Evolutionary conservation across 2,329 filamentous ascomycete genomes (phyloP).

Genomic region (Ceratocystis smalleyi): DNA sequence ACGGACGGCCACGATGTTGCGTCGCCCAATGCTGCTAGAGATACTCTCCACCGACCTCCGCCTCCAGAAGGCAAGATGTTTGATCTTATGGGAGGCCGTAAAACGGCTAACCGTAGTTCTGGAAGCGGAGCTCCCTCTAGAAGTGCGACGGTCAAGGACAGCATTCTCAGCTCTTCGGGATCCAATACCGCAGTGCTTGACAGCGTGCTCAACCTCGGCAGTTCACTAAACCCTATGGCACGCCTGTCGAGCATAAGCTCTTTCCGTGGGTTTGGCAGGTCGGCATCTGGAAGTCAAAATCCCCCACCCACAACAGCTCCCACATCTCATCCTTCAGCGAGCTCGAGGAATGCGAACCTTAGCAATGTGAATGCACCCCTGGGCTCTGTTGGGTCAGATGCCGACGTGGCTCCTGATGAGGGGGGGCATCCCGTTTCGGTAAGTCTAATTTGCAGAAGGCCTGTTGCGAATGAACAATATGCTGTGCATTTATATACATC

Average conservation of each 20-base stretch:
- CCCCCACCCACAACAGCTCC: slow-evolving; percentile 17
- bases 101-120: slow-evolving; percentile 28
- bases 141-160: slow-evolving; percentile 27
- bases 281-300: slow-evolving; percentile 23
- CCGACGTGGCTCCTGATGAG: slow-evolving; percentile 22
- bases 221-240: slow-evolving; percentile 61
- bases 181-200: slow-evolving; percentile 54
- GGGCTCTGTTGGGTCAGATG: neutral
- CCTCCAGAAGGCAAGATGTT: slow-evolving; percentile 49
- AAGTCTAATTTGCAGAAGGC: slow-evolving; percentile 21
- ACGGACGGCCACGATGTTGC: slow-evolving; percentile 22
- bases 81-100: slow-evolving; percentile 54
- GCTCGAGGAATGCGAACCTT: neutral
- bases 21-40: neutral
- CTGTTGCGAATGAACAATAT: no score
- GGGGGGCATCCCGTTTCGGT: slow-evolving; percentile 44
- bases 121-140: slow-evolving; percentile 45
- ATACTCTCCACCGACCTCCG: slow-evolving; percentile 19
- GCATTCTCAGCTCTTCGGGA: slow-evolving; percentile 21
- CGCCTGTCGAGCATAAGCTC: slow-evolving; percentile 58
- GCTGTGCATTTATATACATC: no score
- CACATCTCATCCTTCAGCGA: neutral
- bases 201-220: slow-evolving; percentile 67
- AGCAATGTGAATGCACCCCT: neutral
- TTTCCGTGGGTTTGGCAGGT: slow-evolving; percentile 59